Evolutionary conservation across 2,329 filamentous ascomycete species (phyloP).

Genomic region (Fusarium nurragi): DNA sequence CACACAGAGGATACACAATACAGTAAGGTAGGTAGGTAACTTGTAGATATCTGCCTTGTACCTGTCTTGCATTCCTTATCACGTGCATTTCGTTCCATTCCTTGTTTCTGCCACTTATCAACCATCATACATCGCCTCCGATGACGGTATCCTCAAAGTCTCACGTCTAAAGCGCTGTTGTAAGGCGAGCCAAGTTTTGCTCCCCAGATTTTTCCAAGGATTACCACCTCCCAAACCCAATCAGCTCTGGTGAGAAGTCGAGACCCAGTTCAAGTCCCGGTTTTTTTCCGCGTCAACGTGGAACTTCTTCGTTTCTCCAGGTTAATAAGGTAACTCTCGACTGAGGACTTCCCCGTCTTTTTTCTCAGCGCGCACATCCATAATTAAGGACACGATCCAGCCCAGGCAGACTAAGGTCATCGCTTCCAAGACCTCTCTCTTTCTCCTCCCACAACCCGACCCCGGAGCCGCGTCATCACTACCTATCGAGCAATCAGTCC

Average conservation of each 20-base stretch:
- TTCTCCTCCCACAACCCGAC: constrained; percentile 30
- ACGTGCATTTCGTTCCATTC: neutral
- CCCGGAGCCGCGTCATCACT: constrained; percentile 34
- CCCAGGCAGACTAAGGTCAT: neutral
- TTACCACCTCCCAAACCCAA: constrained; percentile 20
- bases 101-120: constrained; percentile 26
- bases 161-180: constrained; percentile 8
- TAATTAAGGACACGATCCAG: constrained; percentile 13
- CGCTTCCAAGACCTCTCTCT: constrained; percentile 5
- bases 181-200: constrained; percentile 32
- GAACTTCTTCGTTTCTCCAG: constrained; percentile 36
- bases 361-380: constrained; percentile 5
- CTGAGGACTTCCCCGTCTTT: constrained; percentile 16
- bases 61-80: neutral
- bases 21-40: neutral
- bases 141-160: constrained; percentile 22
- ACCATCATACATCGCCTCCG: constrained; percentile 25
- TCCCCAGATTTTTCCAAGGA: constrained; percentile 37
- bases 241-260: constrained; percentile 20
- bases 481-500: constrained; percentile 2
- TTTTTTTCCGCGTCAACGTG: constrained; percentile 39
- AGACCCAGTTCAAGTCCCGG: constrained; percentile 28
- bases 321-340: constrained; percentile 16
- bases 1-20: too few relatives aligned
- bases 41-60: neutral